Conservation (phyloP, 2,329 filamentous ascomycete species). For the Penicillium griseofulvum region DNA sequence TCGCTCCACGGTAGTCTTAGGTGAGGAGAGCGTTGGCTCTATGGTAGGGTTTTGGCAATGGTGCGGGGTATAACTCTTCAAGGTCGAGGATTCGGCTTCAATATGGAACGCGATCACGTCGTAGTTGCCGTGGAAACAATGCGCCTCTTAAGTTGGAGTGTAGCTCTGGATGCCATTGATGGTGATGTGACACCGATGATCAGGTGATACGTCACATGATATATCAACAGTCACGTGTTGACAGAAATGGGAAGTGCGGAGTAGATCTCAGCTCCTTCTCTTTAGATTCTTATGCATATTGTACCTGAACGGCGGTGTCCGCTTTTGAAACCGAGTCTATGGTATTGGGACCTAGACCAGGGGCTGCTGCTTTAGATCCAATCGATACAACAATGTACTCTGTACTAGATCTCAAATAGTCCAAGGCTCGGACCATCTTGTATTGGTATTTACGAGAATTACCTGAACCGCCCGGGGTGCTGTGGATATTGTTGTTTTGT, state of each 20-base stretch:
- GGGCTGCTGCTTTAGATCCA: not conserved
- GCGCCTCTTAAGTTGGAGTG: slow-evolving; percentile 17
- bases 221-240: not conserved
- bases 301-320: too few relatives aligned
- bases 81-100: slow-evolving; percentile 10
- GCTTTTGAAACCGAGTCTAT: not conserved
- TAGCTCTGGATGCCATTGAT: slow-evolving; percentile 10
- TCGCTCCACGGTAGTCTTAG: slow-evolving; percentile 38
- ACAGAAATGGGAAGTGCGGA: too few relatives aligned
- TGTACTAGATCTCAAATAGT: not conserved
- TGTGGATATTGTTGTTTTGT: not conserved
- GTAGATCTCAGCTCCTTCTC: not conserved
- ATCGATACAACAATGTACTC: not conserved
- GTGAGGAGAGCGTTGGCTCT: slow-evolving; percentile 23
- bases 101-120: slow-evolving; percentile 13
- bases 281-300: not conserved
- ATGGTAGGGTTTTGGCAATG: slow-evolving; percentile 32
- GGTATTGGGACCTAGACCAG: not conserved
- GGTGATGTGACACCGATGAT: slow-evolving; percentile 20
- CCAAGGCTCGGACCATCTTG: not conserved
- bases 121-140: slow-evolving; percentile 26
- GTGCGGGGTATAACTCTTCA: slow-evolving; percentile 25
- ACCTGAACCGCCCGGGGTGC: not conserved
- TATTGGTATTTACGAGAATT: not conserved
- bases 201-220: not conserved